phyloP scores from a whole-genome alignment of 2,329 filamentous ascomycete genomes.

The Curvularia eragrostidis region DNA sequence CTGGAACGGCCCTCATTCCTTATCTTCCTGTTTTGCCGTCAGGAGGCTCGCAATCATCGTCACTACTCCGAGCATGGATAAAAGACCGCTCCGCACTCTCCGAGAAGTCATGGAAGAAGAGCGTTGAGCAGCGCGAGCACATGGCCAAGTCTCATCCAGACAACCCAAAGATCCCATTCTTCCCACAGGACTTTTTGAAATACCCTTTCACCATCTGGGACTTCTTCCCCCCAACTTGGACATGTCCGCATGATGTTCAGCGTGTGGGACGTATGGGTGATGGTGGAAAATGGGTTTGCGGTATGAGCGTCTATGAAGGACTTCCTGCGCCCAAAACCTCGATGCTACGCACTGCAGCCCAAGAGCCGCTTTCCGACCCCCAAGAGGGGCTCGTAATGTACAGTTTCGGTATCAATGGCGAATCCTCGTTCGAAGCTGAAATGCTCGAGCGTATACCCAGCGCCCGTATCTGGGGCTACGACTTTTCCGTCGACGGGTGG shows the following conservation, averaged over 20 bases:
- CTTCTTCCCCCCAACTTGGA: constrained; percentile 44
- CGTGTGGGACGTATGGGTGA: constrained; percentile 43
- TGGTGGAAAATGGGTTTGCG: constrained; percentile 47
- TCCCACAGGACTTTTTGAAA: constrained; percentile 39
- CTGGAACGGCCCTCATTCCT: constrained; percentile 28
- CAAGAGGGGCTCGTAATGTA: constrained; percentile 40
- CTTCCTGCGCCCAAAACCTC: constrained; percentile 27
- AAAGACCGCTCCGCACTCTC: constrained; percentile 41
- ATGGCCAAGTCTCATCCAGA: constrained; percentile 38
- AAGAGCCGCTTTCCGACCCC: constrained; percentile 17
- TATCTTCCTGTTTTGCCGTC: constrained; percentile 33
- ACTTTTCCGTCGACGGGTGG: constrained; percentile 42
- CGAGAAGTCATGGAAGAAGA: constrained; percentile 40
- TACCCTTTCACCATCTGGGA: constrained; percentile 46
- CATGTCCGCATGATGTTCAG: constrained; percentile 45
- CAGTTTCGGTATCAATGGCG: constrained; percentile 45
- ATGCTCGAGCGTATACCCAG: constrained; percentile 44
- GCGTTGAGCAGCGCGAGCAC: constrained; percentile 34
- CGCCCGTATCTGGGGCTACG: constrained; percentile 44
- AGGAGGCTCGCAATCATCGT: constrained; percentile 17
- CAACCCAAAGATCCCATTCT: constrained; percentile 42
- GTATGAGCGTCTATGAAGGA: constrained; percentile 43
- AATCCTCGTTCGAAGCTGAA: constrained; percentile 46
- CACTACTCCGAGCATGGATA: constrained; percentile 32
- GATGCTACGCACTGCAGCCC: constrained; percentile 18